Percentiles rank a stretch among this genome's conserved stretches.
Evolutionary conservation across 306 rosid species (phyloP).

Genomic region (Lagenaria siceraria): DNA sequence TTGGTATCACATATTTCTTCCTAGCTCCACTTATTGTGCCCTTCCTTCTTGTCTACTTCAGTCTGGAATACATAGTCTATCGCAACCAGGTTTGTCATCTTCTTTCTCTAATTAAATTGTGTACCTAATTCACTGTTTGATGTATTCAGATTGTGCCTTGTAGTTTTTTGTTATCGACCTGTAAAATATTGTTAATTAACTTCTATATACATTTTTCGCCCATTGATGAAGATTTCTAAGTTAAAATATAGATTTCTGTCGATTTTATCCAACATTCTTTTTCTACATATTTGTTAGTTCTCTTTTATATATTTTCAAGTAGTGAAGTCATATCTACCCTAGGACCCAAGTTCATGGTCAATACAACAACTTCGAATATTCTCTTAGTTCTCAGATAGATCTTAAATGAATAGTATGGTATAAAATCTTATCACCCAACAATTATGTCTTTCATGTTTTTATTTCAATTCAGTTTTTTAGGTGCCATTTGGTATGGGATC

Average conservation of each 20-base stretch:
- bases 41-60: constrained; percentile 65
- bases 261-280: background rate
- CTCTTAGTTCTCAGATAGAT: background rate
- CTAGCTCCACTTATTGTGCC: constrained; percentile 93
- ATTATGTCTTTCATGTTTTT: background rate
- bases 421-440: background rate
- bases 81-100: constrained; percentile 64
- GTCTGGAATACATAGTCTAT: constrained; percentile 63
- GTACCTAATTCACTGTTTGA: background rate
- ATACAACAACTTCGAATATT: background rate
- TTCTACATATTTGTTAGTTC: background rate
- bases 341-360: background rate
- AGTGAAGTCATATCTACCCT: background rate
- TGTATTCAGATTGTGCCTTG: background rate
- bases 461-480: too few relatives aligned
- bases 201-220: background rate
- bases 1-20: constrained; percentile 81
- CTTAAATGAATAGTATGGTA: background rate
- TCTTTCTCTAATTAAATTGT: background rate
- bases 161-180: background rate
- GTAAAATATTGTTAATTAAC: background rate
- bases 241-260: background rate
- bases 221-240: background rate
- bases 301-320: background rate
- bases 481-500: background rate